These are phyloP conservation scores for Stramenopiles sp. DNA, from an alignment of 352 stramenopile species.

Conservation along the genomic window DNA sequence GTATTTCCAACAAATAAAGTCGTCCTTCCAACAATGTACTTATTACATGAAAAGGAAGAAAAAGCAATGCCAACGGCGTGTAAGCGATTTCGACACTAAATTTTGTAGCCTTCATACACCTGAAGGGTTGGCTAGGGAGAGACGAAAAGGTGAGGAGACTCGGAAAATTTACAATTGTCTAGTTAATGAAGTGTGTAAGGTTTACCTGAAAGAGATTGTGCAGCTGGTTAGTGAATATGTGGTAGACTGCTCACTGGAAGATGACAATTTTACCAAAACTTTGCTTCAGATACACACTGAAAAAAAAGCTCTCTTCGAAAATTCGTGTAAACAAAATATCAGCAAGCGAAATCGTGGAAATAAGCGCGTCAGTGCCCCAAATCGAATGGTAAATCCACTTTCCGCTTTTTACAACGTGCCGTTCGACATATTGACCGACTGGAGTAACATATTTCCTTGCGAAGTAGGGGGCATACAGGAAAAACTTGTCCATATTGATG, in stretches of 20 bases:
- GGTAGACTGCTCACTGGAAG: not conserved
- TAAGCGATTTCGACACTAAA: not conserved
- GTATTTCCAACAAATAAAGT: not conserved
- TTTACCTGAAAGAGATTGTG: not conserved
- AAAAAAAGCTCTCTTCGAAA: not conserved
- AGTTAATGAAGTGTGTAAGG: not conserved
- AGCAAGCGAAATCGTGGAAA: not conserved
- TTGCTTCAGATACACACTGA: not conserved
- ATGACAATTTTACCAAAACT: not conserved
- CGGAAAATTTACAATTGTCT: not conserved
- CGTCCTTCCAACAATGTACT: not conserved
- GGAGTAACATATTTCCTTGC: not conserved
- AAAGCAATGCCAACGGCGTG: not conserved
- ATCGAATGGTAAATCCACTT: not conserved
- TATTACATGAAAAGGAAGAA: not conserved
- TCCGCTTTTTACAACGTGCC: not conserved
- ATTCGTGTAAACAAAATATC: not conserved
- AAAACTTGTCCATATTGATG: not conserved
- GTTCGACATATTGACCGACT: not conserved
- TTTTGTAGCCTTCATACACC: not conserved
- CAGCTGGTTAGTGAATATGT: not conserved
- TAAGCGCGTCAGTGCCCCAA: not conserved
- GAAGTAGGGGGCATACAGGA: no score
- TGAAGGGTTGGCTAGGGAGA: not conserved
- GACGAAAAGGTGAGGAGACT: not conserved